phyloP scores from a whole-genome alignment of 2,329 filamentous ascomycete species.

The Colletotrichum sp. region DNA sequence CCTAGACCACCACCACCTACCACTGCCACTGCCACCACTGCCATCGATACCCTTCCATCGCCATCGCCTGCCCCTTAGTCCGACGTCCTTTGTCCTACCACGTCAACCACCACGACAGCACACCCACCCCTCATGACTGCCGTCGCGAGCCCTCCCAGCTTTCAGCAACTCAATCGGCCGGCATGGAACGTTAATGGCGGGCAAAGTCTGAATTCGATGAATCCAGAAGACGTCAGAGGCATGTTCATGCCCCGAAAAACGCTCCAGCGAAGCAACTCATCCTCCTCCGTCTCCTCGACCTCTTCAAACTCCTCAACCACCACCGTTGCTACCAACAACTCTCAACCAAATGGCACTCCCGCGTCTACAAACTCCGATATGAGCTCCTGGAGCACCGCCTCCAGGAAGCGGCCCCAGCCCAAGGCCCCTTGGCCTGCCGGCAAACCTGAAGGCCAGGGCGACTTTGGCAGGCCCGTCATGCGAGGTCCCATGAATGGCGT shows the following conservation, averaged over 20 bases:
- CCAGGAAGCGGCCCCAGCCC: constrained; percentile 56
- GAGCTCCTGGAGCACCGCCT: constrained; percentile 53
- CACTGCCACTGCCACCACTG: background rate
- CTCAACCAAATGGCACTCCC: constrained; percentile 66
- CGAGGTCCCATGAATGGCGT: constrained; percentile 27
- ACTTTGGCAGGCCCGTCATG: constrained; percentile 52
- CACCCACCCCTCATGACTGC: constrained; percentile 66
- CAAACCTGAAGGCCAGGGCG: constrained; percentile 52
- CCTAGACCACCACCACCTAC: background rate
- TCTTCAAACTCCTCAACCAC: constrained; percentile 65
- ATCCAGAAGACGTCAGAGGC: constrained; percentile 81
- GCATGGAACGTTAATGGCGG: constrained; percentile 68
- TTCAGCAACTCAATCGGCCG: constrained; percentile 67
- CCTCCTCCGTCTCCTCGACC: constrained; percentile 79
- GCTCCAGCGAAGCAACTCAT: constrained; percentile 87
- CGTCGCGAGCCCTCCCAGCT: constrained; percentile 68
- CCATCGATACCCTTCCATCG: constrained; percentile 25
- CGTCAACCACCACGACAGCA: constrained; percentile 22
- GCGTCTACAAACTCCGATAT: constrained; percentile 51
- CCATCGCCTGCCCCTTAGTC: constrained; percentile 22
- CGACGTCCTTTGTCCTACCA: background rate
- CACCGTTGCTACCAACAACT: constrained; percentile 66
- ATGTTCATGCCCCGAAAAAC: constrained; percentile 92
- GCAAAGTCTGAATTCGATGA: constrained; percentile 68
- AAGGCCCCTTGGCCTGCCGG: constrained; percentile 55